Evolutionary conservation across 805 yeast species (phyloP).

Genomic region (Scheffersomyces amazonensis): DNA sequence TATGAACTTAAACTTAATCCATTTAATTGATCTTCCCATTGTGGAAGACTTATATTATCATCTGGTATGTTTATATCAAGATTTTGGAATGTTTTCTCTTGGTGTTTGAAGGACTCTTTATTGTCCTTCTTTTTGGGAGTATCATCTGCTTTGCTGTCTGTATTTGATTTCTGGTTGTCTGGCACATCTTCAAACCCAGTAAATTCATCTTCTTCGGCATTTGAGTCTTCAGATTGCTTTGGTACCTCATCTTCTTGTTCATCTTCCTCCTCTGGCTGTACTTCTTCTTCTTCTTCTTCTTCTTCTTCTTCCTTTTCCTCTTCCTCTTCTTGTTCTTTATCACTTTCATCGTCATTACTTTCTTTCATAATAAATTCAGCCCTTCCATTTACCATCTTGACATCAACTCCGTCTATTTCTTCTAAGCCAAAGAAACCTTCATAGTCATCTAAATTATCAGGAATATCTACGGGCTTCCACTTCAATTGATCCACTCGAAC

Average conservation of each 20-base stretch:
- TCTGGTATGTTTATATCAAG: conserved; percentile 26
- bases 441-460: conserved; percentile 80
- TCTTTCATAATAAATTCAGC: conserved; percentile 49
- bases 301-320: conserved; percentile 19
- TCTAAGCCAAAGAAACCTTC: conserved; percentile 92
- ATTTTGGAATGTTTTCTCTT: conserved; percentile 28
- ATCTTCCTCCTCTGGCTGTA: conserved; percentile 13
- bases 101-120: conserved; percentile 12
- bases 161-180: conserved; percentile 1
- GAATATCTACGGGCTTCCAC: conserved; percentile 84
- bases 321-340: conserved; percentile 15
- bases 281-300: conserved; percentile 14
- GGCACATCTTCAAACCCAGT: conserved; percentile 1
- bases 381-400: conserved; percentile 66
- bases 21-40: conserved; percentile 52
- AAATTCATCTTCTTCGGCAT: conserved; percentile 3
- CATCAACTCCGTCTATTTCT: conserved; percentile 90
- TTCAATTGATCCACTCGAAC: conserved; percentile 51
- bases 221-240: conserved; percentile 11
- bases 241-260: conserved; percentile 17
- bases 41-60: conserved; percentile 50
- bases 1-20: conserved; percentile 47
- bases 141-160: not conserved
- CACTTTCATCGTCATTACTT: conserved; percentile 22
- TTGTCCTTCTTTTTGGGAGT: not conserved